Evolutionary conservation across 495 filamentous ascomycete genomes (phyloP), one percentile per base, ranked within the genome.

Genomic region (Penicillium atrosanguineum): DNA sequence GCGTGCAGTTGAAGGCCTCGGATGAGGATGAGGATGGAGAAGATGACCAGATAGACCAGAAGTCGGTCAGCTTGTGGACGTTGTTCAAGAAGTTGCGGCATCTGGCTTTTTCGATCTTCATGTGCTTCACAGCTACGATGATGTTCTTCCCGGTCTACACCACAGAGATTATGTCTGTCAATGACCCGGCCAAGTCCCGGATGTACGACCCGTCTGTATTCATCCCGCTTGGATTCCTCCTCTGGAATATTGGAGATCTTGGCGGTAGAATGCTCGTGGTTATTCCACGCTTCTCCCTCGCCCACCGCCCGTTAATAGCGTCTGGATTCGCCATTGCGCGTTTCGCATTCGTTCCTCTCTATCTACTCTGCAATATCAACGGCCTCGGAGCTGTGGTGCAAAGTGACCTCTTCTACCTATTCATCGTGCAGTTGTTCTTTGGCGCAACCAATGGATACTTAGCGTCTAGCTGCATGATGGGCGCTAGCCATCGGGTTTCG

Each of bases 171-270:
- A 57, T 85, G 23, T 91, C 89, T 4, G 85, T 94, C 7, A 75
- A 75, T n/a, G 58, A 72, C 5, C 37, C 67, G 1, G 63, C 73
- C 18, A 67, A 79, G 2, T 75, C 83, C 14, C 73, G 79, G n/a
- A 67, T 97, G 23, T 85, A 90, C 52, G 76, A 82, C 25, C 82
- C 87, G 0, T 73, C 84, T 4, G 82, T 84, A 31, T 99, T 97
- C 70, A 90, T 97, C 46, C 92, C 94, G 1, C 76, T 97, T 4
- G 89, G 79, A 8, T 96, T 97, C 71, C 81, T 99, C 26, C 80
- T 96, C 59, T 99, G 94, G 94, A 99, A 97, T 60, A 60, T 84
- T 6, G 94, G 94, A 34, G 94, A 99, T 65, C 75, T 97, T 5
- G 26, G 79, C 8, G 93, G 93, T 0, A 79, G 95, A 2, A 73